phyloP scores from a whole-genome alignment of 768 basidiomycete genomes.

The Termitomyces sp. region DNA sequence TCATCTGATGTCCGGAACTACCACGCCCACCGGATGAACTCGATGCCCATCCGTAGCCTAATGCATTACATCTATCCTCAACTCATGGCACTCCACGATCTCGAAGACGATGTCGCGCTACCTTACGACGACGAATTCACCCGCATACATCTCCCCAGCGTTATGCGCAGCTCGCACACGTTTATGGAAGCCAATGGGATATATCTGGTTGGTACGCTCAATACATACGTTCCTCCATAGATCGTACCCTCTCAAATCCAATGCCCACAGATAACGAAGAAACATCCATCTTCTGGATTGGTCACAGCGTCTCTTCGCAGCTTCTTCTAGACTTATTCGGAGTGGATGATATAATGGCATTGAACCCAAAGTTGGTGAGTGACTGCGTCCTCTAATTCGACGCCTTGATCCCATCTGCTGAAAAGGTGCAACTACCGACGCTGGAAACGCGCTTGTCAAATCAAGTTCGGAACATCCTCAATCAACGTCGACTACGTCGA shows the following conservation, averaged over 20 bases:
- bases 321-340: conserved; percentile 82
- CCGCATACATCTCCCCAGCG: conserved; percentile 62
- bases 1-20: conserved; percentile 93
- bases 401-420: neutral
- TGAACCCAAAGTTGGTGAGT: conserved; percentile 70
- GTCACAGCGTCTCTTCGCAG: conserved; percentile 76
- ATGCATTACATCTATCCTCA: conserved; percentile 87
- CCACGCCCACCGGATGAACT: conserved; percentile 71
- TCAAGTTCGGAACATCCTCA: conserved; percentile 86
- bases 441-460: conserved; percentile 74
- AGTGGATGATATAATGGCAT: conserved; percentile 68
- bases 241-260: neutral
- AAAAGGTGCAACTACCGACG: conserved; percentile 65
- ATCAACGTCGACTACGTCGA: conserved; percentile 55
- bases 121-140: conserved; percentile 52
- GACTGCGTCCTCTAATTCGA: neutral
- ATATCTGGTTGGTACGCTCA: conserved; percentile 80
- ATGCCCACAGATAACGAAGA: conserved; percentile 77
- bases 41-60: conserved; percentile 63
- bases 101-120: conserved; percentile 67
- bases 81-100: conserved; percentile 83
- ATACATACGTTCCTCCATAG: conserved; percentile 3
- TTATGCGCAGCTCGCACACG: conserved; percentile 78
- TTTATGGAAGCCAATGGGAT: conserved; percentile 90
- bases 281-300: conserved; percentile 86